Percentiles rank a stretch among this genome's conserved stretches.
Conservation (phyloP, 108 stramenopile species). For the Skeletonema tropicum region DNA sequence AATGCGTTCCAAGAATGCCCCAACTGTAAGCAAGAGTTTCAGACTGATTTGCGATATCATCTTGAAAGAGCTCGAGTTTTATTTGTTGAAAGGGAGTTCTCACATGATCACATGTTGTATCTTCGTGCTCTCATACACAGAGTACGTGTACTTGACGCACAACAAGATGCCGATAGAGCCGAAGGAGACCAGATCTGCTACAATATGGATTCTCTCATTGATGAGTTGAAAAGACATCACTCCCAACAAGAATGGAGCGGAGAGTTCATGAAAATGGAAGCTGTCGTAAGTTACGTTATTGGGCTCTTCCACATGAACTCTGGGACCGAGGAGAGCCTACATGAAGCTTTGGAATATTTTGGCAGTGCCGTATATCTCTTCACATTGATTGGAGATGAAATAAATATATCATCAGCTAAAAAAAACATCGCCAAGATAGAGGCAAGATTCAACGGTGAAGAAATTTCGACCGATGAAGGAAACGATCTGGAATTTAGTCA, state of each 20-base stretch:
- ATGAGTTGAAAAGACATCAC: neutral
- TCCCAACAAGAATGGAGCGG: neutral
- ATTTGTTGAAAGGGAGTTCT: slow-evolving; percentile 3
- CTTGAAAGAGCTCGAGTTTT: neutral
- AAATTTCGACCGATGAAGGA: neutral
- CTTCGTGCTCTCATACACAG: neutral
- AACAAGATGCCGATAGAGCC: neutral
- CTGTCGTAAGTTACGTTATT: neutral
- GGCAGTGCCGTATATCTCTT: neutral
- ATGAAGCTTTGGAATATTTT: slow-evolving; percentile 3
- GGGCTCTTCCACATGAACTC: neutral
- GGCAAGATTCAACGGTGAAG: neutral
- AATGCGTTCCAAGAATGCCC: neutral
- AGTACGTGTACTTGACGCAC: neutral
- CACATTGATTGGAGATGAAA: neutral
- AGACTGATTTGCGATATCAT: neutral
- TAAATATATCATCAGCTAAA: neutral
- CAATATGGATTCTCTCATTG: neutral
- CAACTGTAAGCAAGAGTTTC: slow-evolving; percentile 8
- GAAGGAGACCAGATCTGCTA: neutral
- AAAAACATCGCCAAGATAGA: neutral
- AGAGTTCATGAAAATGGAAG: neutral
- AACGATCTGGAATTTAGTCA: neutral
- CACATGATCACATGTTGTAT: neutral
- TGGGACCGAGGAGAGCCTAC: neutral